Base-by-base conservation (phyloP, 768 basidiomycete genomes). In the Phylloporus scabripes region DNA sequence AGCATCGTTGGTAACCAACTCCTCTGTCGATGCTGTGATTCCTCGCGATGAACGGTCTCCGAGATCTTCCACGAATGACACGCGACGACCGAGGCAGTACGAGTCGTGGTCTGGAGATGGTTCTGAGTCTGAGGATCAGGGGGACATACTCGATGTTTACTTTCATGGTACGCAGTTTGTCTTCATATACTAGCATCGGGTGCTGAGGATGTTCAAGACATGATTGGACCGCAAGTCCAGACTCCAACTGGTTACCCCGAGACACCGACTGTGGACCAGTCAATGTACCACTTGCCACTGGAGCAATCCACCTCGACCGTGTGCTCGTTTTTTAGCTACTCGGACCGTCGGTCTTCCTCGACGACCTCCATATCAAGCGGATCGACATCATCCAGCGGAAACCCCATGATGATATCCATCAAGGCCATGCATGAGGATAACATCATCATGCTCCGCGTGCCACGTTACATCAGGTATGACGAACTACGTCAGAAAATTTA, bases 371-470 rank as follows among this genome's bases (percentile, higher is more conserved):
- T 73, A 12, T 66, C 72, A n/a, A 73, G 72, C 17, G 66, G 68
- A 5, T 71, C 72, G 3, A 66, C 67, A 5, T 55, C 60, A 7
- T 60, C 51, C 55, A 62, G 56, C 49, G 33, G 56, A 59, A 46
- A 66, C 46, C 39, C 44, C 23, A 48, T 56, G 51, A 45, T 63
- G 21, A 56, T 86, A 41, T 70, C 75, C 2, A 74, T 88, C 70
- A 89, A 89, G 68, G 87, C 80, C 5, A 75, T 74, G 38, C 77
- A 79, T 54, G 75, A 79, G 56, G 75, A 80, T 53, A 70, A 75
- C 23, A 82, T 85, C 52, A 73, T 89, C 58, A 67, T 85, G 51
- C 73, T 89, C 44, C 81, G 83, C 38, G 65, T 76, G 7, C 65
- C 77, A 11, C 73, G 72, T 52, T 66, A 71, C 36, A 70, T 72